Percentiles rank a stretch among this genome's conserved stretches.
Evolutionary conservation across 2,329 filamentous ascomycete genomes (phyloP).

Genomic region (Mycogone perniciosa): DNA sequence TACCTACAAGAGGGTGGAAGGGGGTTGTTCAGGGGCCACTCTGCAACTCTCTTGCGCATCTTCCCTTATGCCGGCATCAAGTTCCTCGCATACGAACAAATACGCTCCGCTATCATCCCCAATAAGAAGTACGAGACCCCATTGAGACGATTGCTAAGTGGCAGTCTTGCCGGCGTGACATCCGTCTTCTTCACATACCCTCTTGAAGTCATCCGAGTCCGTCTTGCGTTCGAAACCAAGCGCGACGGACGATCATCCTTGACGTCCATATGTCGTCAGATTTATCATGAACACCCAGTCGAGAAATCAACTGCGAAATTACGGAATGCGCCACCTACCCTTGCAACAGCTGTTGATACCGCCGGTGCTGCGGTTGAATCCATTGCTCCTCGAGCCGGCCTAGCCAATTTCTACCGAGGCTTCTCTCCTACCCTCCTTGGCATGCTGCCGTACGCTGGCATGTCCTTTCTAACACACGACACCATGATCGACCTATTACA

Average conservation of each 20-base stretch:
- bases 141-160: constrained; percentile 65
- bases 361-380: constrained; percentile 36
- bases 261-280: constrained; percentile 70
- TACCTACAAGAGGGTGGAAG: constrained; percentile 63
- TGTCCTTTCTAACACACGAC: constrained; percentile 94
- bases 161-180: constrained; percentile 73
- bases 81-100: constrained; percentile 95
- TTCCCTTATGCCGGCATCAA: constrained; percentile 98
- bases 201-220: constrained; percentile 84
- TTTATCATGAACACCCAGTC: constrained; percentile 69
- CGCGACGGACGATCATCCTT: constrained; percentile 63
- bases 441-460: constrained; percentile 94
- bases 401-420: constrained; percentile 91
- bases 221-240: constrained; percentile 90
- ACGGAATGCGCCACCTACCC: constrained; percentile 19
- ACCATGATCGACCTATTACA: constrained; percentile 80
- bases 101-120: constrained; percentile 72
- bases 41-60: constrained; percentile 85
- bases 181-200: constrained; percentile 97
- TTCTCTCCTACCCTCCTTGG: constrained; percentile 86
- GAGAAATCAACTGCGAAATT: constrained; percentile 27
- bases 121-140: constrained; percentile 70
- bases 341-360: constrained; percentile 35
- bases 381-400: constrained; percentile 56
- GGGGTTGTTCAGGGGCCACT: constrained; percentile 89